Evolutionary conservation across 345 rosid species (phyloP).

Genomic region (Populus pruinosa): DNA sequence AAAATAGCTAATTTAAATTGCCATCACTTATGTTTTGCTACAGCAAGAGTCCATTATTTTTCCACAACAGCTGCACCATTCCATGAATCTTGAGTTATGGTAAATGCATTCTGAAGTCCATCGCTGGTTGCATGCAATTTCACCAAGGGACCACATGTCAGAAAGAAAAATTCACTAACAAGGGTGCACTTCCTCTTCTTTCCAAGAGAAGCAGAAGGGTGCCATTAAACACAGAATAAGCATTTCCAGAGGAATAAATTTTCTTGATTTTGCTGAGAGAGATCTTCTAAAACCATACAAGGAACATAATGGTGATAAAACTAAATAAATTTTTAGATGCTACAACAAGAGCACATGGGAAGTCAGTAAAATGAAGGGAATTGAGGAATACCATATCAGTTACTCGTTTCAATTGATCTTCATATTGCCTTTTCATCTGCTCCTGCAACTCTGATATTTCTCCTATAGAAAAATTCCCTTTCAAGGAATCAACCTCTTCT

Average conservation of each 20-base stretch:
- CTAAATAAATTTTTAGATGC: neutral
- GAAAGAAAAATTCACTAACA: neutral
- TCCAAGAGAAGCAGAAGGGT: neutral
- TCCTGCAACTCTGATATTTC: slow-evolving; percentile 59
- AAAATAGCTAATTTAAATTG: neutral
- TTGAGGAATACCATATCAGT: slow-evolving; percentile 51
- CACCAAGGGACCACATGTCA: neutral
- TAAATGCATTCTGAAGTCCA: neutral
- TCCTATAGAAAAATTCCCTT: slow-evolving; percentile 47
- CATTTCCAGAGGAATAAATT: neutral
- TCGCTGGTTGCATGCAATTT: neutral
- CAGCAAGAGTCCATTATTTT: neutral
- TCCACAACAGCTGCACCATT: neutral
- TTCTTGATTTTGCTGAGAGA: neutral
- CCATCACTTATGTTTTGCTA: neutral
- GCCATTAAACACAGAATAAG: neutral
- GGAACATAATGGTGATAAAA: neutral
- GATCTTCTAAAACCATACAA: neutral
- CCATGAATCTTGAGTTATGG: neutral
- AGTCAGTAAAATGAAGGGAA: neutral
- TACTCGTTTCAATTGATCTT: slow-evolving; percentile 57
- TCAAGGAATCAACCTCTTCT: slow-evolving; percentile 50
- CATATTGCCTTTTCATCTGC: slow-evolving; percentile 59
- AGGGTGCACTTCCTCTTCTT: neutral
- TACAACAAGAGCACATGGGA: neutral